A percentile compares a stretch with the other conserved stretches of the same genome.
Conservation (phyloP, 495 filamentous ascomycete genomes). For the Neohortaea acidophila region DNA sequence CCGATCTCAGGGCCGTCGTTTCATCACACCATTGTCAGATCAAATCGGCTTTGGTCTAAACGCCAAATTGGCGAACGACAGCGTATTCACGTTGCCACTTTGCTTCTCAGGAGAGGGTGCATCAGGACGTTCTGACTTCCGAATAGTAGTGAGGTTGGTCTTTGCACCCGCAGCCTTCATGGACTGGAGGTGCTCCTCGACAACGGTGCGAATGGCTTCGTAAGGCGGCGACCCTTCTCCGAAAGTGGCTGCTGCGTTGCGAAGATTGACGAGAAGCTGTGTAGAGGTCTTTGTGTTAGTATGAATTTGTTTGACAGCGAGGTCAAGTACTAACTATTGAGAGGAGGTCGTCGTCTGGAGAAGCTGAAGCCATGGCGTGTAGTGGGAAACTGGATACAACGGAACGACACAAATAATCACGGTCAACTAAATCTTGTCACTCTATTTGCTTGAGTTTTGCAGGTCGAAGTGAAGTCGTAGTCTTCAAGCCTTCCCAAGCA, state of each 20-base stretch:
- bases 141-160: slow-evolving; percentile 4
- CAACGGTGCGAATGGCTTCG: slow-evolving; percentile 8
- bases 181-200: slow-evolving; percentile 9
- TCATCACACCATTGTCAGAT: neutral
- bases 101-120: neutral
- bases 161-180: slow-evolving; percentile 2
- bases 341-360: slow-evolving; percentile 12
- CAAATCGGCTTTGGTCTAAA: slow-evolving; percentile 5
- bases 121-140: neutral
- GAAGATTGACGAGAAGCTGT: slow-evolving; percentile 13
- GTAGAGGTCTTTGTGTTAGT: neutral
- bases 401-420: no score
- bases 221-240: slow-evolving; percentile 13
- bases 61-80: slow-evolving; percentile 4
- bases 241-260: slow-evolving; percentile 12
- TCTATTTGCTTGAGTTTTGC: no score
- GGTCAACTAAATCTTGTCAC: no score
- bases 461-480: no score
- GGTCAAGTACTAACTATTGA: slow-evolving; percentile 2
- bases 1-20: no score
- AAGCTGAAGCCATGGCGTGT: no score
- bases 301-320: neutral
- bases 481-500: no score
- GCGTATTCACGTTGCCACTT: neutral
- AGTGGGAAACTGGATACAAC: no score